Base-by-base conservation (phyloP, 768 basidiomycete genomes). In the Tephrocybe sp. region DNA sequence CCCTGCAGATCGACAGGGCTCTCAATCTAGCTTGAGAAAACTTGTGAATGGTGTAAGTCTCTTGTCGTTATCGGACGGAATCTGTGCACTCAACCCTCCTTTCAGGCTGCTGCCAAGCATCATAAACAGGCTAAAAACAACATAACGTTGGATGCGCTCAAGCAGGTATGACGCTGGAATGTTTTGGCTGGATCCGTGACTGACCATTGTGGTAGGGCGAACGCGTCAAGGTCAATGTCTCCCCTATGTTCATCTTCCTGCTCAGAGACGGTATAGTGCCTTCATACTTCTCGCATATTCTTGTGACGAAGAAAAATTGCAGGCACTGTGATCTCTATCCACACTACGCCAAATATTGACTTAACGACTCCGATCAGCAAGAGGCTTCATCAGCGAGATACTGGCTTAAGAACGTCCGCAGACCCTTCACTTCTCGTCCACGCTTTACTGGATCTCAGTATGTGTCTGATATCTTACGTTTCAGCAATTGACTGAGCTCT, bases 371-470 rank as follows among this genome's bases (percentile, higher is more conserved):
- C 85, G 9, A 86, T 90, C 54, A 71, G 69, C 17, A 66, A 75
- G 18, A 80, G 87, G 38, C 65, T 88, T 45, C 72, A 75, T 42
- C 76, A 80, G 44, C 65, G 70, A 1, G 81, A 86, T 61, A 85
- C 85, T 1, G 75, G 83, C 26, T 64, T 90, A 23, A 76, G 87
- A 21, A 73, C 71, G 11, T 81, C 81, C 3, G 81, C 81, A 47
- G 89, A 90, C 58, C 73, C 84, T 4, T 85, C 84, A 10, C 67
- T 92, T 11, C 71, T 92, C 7, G 75, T 90, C 2, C 82, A 90
- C 62, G 79, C 79, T 28, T 58, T 92, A 20, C 68, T 92, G 34
- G 89, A 90, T 63, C 72, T 75, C 21, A 67, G 79, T 79, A 48
- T 21, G 72, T 65, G 5, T 25, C 23, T 37, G 21, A 34, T 41